Evolutionary conservation across 2,329 filamentous ascomycete species (phyloP), one percentile per base, ranked within the genome.

Genomic region (Daldinia sp.): DNA sequence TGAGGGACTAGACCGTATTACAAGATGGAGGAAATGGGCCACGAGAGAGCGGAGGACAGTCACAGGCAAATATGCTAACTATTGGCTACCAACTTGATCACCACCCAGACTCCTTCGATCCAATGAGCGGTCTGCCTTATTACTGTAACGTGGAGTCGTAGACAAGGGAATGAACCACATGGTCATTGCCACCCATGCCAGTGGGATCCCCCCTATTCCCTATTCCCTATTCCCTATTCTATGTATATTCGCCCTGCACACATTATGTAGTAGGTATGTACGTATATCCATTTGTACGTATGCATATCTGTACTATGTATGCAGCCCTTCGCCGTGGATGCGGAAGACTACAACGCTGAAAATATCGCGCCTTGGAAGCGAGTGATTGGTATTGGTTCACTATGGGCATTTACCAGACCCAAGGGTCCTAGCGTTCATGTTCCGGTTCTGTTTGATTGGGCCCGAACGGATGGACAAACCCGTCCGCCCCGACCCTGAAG

Each of bases 81-180:
- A 68, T 68, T 68, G 65, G 65, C 65, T 68, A 68, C 65, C 62
- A 54, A 66, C 43, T 25, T 58, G 65, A 65, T 60, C 62, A 61
- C 55, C 59, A 39, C 55, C 59, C 21, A 23, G 45, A 56, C 51
- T 43, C 19, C 34, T 15, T 67, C 51, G 37, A 58, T 59, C 64
- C 64, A 67, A 67, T 64, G 32, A 60, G 58, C 58, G 58, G 58
- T 48, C 64, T 56, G 37, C 32, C 27, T 54, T 15, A 21, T 29
- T 52, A 30, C 21, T 56, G 58, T 50, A 61, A 67, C 64, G 64
- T 67, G 64, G 64, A 67, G 64, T 61, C 61, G 37, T n/a, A 21
- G 54, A 52, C 64, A 58, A 50, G 58, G 61, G 58, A 50, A 61
- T 58, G 43, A 50, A 45, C 61, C 64, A 64, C 61, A 66, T 66